Evolutionary conservation across 1,284 basidiomycete species (phyloP).

Genomic region (Stereum hirsutum): DNA sequence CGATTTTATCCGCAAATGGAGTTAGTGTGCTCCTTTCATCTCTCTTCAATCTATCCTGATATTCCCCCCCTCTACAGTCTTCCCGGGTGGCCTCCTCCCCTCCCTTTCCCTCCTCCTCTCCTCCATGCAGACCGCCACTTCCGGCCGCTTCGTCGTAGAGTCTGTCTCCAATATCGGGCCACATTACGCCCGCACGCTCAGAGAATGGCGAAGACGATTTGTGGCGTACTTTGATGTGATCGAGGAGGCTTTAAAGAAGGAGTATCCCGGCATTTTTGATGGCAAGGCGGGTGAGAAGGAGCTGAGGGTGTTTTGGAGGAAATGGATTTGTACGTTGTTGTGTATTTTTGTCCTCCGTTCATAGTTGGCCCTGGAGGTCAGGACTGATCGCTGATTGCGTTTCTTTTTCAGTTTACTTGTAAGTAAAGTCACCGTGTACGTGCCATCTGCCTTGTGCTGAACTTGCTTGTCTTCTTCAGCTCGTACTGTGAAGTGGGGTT

Average conservation of each 20-base stretch:
- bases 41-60: neutral
- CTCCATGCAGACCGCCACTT: conserved; percentile 44
- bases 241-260: conserved; percentile 36
- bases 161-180: conserved; percentile 74
- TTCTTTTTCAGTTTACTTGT: conserved; percentile 30
- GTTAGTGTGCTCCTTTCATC: conserved; percentile 12
- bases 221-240: conserved; percentile 50
- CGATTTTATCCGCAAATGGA: conserved; percentile 79
- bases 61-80: conserved; percentile 33
- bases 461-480: conserved; percentile 29
- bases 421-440: conserved; percentile 10
- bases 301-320: conserved; percentile 69
- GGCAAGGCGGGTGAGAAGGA: conserved; percentile 38
- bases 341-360: conserved; percentile 2
- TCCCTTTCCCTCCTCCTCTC: conserved; percentile 55
- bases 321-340: conserved; percentile 66
- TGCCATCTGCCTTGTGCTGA: neutral
- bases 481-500: conserved; percentile 75
- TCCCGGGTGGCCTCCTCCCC: conserved; percentile 73
- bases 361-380: neutral
- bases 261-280: conserved; percentile 50
- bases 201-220: conserved; percentile 74
- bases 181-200: conserved; percentile 75
- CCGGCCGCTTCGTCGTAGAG: conserved; percentile 58
- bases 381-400: conserved; percentile 1